Percentiles rank a stretch among this genome's conserved stretches.
Conservation (phyloP, 192 early-diverging fungal genomes). For the Powellomyces hirtus region DNA sequence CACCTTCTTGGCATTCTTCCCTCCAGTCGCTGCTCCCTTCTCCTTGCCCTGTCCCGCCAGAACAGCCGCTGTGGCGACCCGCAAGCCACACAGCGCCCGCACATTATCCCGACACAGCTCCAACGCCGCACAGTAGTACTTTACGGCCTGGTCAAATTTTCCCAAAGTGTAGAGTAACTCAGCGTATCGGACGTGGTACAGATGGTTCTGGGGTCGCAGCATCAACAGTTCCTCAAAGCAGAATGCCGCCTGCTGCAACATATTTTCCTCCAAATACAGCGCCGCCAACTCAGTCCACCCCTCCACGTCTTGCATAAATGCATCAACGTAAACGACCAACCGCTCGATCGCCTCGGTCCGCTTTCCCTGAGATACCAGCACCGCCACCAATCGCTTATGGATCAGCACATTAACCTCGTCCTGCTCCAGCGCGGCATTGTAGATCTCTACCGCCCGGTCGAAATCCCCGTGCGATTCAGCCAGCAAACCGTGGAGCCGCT, state of each 20-base stretch:
- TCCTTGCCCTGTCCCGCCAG: neutral
- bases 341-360: slow-evolving; percentile 66
- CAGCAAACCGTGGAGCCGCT: slow-evolving; percentile 71
- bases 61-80: slow-evolving; percentile 15
- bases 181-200: slow-evolving; percentile 84
- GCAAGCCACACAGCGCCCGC: slow-evolving; percentile 78
- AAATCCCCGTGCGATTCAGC: slow-evolving; percentile 74
- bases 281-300: slow-evolving; percentile 82
- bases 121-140: slow-evolving; percentile 85
- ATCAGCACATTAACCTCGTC: slow-evolving; percentile 77
- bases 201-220: slow-evolving; percentile 80
- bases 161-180: slow-evolving; percentile 80
- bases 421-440: slow-evolving; percentile 68
- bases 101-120: slow-evolving; percentile 84
- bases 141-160: slow-evolving; percentile 66
- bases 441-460: slow-evolving; percentile 66
- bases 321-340: slow-evolving; percentile 77
- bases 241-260: slow-evolving; percentile 83
- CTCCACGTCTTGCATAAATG: slow-evolving; percentile 82
- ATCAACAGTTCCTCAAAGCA: slow-evolving; percentile 91
- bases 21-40: neutral
- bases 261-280: slow-evolving; percentile 67
- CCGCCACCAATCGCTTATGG: slow-evolving; percentile 71
- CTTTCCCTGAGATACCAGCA: slow-evolving; percentile 67
- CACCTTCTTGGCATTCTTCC: neutral